A percentile compares a stretch with the other conserved stretches of the same genome.
These are phyloP conservation scores for Malassezia dermatis DNA, from an alignment of 1,284 basidiomycete genomes.

Conservation along the genomic window DNA sequence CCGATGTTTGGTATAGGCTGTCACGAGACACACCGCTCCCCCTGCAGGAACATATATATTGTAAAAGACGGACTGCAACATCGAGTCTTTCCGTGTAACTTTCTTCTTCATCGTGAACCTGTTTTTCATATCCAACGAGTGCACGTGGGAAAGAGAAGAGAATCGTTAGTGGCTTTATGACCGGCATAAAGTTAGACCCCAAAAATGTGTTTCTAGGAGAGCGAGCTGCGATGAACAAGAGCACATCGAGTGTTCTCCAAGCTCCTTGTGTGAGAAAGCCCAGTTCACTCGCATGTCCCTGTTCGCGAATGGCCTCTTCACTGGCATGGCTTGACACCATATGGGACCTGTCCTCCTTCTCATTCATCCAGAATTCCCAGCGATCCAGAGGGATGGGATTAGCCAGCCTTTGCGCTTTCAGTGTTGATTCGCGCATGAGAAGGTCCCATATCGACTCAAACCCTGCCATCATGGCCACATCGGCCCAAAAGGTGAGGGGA, in stretches of 20 bases:
- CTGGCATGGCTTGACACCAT: no score
- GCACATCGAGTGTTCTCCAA: slow-evolving; percentile 7
- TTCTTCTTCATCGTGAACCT: not conserved
- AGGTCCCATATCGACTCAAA: slow-evolving; percentile 8
- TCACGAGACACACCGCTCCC: not conserved
- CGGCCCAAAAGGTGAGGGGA: slow-evolving; percentile 4
- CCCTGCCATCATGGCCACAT: not conserved
- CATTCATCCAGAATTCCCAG: slow-evolving; percentile 4
- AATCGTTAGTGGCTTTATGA: not conserved
- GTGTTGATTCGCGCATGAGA: not conserved
- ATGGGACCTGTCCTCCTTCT: not conserved
- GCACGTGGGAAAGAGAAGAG: not conserved
- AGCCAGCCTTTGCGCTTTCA: not conserved
- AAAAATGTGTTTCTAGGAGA: not conserved
- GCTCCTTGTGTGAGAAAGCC: slow-evolving; percentile 5
- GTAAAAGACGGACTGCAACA: not conserved
- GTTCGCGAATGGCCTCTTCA: not conserved
- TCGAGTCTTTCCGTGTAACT: not conserved
- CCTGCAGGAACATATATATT: not conserved
- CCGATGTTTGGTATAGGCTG: not conserved
- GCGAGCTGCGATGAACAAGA: not conserved
- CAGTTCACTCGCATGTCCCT: not conserved
- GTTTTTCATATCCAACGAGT: not conserved
- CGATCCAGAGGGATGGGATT: not conserved
- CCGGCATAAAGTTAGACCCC: not conserved